phyloP scores from a whole-genome alignment of 257 asterid species.

The Osmanthus fragrans region DNA sequence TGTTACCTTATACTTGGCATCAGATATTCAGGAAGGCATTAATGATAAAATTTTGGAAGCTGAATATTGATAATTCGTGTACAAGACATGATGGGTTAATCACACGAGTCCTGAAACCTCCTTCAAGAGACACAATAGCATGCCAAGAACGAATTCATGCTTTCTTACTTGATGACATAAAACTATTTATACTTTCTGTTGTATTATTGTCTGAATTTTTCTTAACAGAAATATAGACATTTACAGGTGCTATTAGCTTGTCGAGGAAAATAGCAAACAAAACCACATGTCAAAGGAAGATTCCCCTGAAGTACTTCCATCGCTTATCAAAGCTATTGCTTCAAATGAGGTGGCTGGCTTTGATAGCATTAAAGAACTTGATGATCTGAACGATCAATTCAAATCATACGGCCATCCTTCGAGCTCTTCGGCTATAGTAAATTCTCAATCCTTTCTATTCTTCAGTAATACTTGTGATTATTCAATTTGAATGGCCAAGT shows the following conservation, averaged over 20 bases:
- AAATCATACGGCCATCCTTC: background rate
- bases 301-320: slow-evolving; percentile 27
- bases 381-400: slow-evolving; percentile 11
- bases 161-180: background rate
- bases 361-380: slow-evolving; percentile 20
- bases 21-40: background rate
- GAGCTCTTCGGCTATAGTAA: slow-evolving; percentile 28
- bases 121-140: background rate
- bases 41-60: background rate
- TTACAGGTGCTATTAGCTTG: slow-evolving; percentile 10
- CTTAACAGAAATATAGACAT: background rate
- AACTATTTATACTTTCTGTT: background rate
- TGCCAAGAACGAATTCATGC: background rate
- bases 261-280: slow-evolving; percentile 21
- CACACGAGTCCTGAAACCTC: background rate
- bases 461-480: background rate
- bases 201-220: background rate
- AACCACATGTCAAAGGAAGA: background rate
- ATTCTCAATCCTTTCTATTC: background rate
- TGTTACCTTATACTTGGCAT: background rate
- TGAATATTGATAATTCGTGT: background rate
- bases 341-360: slow-evolving; percentile 37
- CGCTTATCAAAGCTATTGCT: slow-evolving; percentile 29
- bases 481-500: background rate
- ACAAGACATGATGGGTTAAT: background rate